Evolutionary conservation across 257 asterid genomes (phyloP).

Genomic region (Scutellaria galericulata): DNA sequence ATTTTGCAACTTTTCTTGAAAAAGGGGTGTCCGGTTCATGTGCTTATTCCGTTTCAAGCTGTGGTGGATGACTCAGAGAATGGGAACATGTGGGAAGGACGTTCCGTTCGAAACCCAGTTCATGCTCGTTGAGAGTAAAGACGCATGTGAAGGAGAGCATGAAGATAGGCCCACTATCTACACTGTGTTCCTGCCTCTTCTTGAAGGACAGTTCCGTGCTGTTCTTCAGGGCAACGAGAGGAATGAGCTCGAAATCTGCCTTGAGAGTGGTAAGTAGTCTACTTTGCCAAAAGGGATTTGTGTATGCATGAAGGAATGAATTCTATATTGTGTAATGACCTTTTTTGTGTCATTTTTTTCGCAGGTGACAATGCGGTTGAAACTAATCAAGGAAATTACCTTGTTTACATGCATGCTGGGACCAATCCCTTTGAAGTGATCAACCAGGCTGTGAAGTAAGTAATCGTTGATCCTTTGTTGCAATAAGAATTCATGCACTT

Average conservation of each 20-base stretch:
- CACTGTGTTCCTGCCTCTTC: constrained; percentile 90
- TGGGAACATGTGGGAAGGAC: constrained; percentile 92
- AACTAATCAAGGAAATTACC: constrained; percentile 88
- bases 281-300: constrained; percentile 1
- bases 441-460: constrained; percentile 90
- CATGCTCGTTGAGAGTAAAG: constrained; percentile 94
- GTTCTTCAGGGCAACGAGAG: constrained; percentile 94
- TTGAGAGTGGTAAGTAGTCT: constrained; percentile 88
- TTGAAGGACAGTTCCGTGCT: constrained; percentile 96
- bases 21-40: constrained; percentile 86
- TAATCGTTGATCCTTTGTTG: constrained; percentile 19
- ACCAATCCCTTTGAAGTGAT: constrained; percentile 93
- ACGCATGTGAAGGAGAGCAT: constrained; percentile 54
- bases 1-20: not conserved
- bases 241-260: constrained; percentile 91
- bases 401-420: constrained; percentile 92
- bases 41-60: constrained; percentile 97
- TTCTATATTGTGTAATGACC: constrained; percentile 30
- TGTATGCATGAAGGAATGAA: not conserved
- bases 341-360: constrained; percentile 33
- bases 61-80: constrained; percentile 99
- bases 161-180: constrained; percentile 73
- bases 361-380: constrained; percentile 90
- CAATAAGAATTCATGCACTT: not conserved
- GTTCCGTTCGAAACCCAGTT: constrained; percentile 95